Evolutionary conservation across 2,329 filamentous ascomycete species (phyloP).

Genomic region (Hirsutella rhossiliensis): DNA sequence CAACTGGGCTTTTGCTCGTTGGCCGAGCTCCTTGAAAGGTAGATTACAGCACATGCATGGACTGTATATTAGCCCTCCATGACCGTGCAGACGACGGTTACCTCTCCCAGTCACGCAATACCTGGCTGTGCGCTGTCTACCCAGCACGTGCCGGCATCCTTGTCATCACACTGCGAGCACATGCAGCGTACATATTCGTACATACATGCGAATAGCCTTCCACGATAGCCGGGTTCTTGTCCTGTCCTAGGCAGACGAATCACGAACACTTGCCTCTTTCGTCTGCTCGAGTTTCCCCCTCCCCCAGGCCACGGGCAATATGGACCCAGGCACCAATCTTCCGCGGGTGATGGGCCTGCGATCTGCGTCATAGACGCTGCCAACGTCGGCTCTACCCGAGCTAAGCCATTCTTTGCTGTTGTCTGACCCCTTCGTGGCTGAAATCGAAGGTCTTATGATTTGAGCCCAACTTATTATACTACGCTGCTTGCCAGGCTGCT

Average conservation of each 20-base stretch:
- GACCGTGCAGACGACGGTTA: neutral
- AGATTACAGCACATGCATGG: neutral
- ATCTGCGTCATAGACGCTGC: neutral
- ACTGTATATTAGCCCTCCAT: neutral
- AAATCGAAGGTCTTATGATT: too few species aligned
- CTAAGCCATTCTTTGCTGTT: neutral
- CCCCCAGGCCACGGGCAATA: neutral
- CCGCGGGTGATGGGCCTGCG: neutral
- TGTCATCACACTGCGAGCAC: neutral
- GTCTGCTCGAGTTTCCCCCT: neutral
- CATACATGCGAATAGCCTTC: too few species aligned
- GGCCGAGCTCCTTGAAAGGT: neutral
- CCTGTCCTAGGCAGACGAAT: neutral
- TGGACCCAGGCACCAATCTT: neutral
- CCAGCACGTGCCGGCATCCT: neutral
- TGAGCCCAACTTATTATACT: too few species aligned
- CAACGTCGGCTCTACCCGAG: neutral
- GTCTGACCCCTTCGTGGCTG: neutral
- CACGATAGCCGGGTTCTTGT: neutral
- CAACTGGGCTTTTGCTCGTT: neutral
- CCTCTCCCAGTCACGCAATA: neutral
- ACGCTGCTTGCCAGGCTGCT: too few species aligned
- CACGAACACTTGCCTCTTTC: slow-evolving; percentile 1
- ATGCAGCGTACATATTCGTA: too few species aligned
- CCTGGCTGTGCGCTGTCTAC: neutral